phyloP scores from a whole-genome alignment of 257 asterid genomes.

The Fraxinus excelsior region DNA sequence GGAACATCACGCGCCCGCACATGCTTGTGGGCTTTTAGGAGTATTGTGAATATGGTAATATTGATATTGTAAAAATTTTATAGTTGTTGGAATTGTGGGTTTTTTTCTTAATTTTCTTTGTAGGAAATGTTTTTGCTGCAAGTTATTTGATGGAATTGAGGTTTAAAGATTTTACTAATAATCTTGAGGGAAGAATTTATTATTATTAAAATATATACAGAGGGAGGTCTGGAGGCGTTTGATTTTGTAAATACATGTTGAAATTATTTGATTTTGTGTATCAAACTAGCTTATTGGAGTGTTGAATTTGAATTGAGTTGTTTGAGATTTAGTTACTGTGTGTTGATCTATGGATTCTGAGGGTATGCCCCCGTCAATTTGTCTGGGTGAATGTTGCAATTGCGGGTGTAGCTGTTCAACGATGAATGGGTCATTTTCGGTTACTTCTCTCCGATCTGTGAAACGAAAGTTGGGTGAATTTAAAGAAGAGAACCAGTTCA shows the following conservation, averaged over 20 bases:
- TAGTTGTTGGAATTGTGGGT: not conserved
- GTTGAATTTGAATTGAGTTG: conserved; percentile 17
- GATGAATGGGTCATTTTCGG: conserved; percentile 51
- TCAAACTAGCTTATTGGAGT: conserved; percentile 15
- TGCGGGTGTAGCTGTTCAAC: conserved; percentile 68
- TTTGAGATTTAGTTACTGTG: conserved; percentile 33
- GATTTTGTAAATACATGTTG: conserved; percentile 17
- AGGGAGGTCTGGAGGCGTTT: conserved; percentile 42
- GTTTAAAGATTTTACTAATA: conserved; percentile 1
- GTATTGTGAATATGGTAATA: not conserved
- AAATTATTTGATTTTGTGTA: conserved; percentile 4
- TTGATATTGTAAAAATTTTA: not conserved
- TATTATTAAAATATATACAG: conserved; percentile 17
- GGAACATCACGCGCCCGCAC: conserved; percentile 24
- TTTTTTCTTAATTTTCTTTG: not conserved
- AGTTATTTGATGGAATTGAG: conserved; percentile 17
- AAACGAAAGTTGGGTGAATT: conserved; percentile 67
- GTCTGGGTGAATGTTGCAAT: conserved; percentile 60
- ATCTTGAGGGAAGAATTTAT: conserved; percentile 10
- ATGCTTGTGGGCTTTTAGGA: not conserved
- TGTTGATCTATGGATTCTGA: conserved; percentile 61
- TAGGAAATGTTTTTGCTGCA: conserved; percentile 15
- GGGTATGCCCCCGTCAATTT: conserved; percentile 35
- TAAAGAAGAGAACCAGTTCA: conserved; percentile 43
- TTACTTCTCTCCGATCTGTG: conserved; percentile 57